Conservation (phyloP, 2,329 filamentous ascomycete genomes). For the Aspergillus ochraceoroseus region DNA sequence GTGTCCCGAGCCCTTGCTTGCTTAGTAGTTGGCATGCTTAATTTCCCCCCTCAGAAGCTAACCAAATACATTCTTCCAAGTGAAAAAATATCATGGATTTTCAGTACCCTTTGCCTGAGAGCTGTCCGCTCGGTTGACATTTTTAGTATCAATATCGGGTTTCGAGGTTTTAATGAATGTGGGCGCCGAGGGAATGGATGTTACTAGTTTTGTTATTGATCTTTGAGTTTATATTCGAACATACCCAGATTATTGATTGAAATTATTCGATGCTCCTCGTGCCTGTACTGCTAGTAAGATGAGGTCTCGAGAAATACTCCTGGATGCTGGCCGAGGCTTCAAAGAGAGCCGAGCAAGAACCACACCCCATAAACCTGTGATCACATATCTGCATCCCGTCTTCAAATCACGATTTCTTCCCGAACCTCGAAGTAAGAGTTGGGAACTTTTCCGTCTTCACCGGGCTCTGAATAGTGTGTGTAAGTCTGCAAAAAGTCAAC, state of each 20-base stretch:
- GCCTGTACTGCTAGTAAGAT: not conserved
- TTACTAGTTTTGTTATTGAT: constrained; percentile 3
- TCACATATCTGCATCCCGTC: not conserved
- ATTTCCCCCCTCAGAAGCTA: too few relatives aligned
- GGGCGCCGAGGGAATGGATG: not conserved
- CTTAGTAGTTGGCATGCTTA: too few relatives aligned
- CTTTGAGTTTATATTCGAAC: not conserved
- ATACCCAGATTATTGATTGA: constrained; percentile 6
- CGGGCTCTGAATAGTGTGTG: constrained; percentile 57
- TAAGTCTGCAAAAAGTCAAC: constrained; percentile 52
- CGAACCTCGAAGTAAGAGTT: constrained; percentile 71
- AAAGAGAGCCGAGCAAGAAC: too few relatives aligned
- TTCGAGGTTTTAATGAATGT: not conserved
- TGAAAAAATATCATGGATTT: too few relatives aligned
- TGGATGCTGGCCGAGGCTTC: too few relatives aligned
- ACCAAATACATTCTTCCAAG: too few relatives aligned
- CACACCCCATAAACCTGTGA: too few relatives aligned
- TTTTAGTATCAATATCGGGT: too few relatives aligned
- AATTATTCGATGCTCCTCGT: not conserved
- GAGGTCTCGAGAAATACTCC: too few relatives aligned
- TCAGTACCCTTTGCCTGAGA: too few relatives aligned
- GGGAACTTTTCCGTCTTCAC: constrained; percentile 60
- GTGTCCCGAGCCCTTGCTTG: not conserved
- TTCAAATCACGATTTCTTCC: constrained; percentile 47
- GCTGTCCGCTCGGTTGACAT: too few relatives aligned